phyloP scores from a whole-genome alignment of 768 basidiomycete species.

The Erythrobasidium yunnanense region DNA sequence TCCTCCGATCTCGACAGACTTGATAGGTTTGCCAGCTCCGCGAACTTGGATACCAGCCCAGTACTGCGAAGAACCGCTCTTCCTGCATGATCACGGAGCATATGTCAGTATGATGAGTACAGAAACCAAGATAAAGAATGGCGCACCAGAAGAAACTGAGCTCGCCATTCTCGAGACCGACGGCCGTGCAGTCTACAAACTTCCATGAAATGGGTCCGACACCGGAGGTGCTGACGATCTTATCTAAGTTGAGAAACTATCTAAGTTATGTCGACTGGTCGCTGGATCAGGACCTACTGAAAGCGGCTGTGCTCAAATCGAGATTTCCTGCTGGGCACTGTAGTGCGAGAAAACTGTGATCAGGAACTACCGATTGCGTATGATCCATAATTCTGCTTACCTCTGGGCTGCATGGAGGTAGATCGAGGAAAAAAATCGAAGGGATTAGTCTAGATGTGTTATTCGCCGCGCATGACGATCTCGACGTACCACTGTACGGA shows the following conservation, averaged over 20 bases:
- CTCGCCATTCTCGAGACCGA: background rate
- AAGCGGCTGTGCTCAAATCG: background rate
- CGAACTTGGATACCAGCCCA: background rate
- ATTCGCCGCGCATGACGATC: background rate
- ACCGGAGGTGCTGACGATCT: background rate
- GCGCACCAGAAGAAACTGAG: background rate
- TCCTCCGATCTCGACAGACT: conserved; percentile 33
- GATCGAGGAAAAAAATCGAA: background rate
- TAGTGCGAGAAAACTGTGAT: background rate
- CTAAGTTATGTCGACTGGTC: background rate
- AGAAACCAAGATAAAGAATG: background rate
- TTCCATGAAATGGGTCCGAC: background rate
- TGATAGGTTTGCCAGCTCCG: background rate
- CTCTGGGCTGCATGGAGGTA: background rate
- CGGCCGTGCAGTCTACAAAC: background rate
- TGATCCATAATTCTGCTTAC: too few species aligned
- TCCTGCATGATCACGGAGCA: background rate
- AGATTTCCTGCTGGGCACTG: background rate
- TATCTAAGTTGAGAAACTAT: background rate
- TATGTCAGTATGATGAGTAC: background rate
- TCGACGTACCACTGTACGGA: too few species aligned
- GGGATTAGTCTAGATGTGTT: background rate
- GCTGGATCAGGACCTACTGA: background rate
- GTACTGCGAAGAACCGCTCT: background rate
- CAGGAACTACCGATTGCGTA: background rate